Conservation (phyloP, 1,139 yeast species). For the Wickerhamomyces sp. region DNA sequence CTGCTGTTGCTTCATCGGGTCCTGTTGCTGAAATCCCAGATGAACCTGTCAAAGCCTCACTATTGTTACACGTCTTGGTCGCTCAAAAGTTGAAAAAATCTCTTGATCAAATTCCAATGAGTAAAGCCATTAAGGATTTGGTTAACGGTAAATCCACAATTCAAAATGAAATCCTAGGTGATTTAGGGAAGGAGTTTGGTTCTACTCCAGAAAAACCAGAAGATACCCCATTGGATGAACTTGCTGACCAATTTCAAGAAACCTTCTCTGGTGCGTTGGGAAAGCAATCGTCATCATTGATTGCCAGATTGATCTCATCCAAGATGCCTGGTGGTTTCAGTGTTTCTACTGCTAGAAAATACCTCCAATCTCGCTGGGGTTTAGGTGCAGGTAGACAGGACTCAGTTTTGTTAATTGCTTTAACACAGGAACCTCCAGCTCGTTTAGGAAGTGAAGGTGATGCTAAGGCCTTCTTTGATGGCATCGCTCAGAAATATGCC, state of each 20-base stretch:
- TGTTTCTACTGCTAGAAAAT: conserved; percentile 84
- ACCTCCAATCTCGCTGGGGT: conserved; percentile 88
- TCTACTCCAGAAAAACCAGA: conserved; percentile 98
- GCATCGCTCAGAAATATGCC: conserved; percentile 81
- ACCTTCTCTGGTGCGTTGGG: conserved; percentile 85
- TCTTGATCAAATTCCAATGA: conserved; percentile 76
- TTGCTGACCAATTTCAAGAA: conserved; percentile 93
- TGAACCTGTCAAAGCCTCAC: conserved; percentile 80
- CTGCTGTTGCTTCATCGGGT: conserved; percentile 58
- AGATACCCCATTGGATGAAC: conserved; percentile 92
- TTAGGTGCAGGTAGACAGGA: conserved; percentile 93
- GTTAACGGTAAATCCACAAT: conserved; percentile 98
- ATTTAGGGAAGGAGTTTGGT: conserved; percentile 96
- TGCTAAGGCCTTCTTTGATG: conserved; percentile 85
- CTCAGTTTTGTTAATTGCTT: conserved; percentile 73
- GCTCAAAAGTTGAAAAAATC: conserved; percentile 95
- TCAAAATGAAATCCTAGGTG: conserved; percentile 97
- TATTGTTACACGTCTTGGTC: conserved; percentile 81
- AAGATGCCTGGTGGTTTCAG: conserved; percentile 99
- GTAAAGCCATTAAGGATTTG: conserved; percentile 92
- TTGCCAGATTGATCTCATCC: conserved; percentile 88
- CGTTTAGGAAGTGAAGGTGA: conserved; percentile 85
- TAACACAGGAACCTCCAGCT: conserved; percentile 84
- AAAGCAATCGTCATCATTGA: conserved; percentile 83
- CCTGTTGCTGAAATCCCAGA: conserved; percentile 84